Base-by-base conservation (phyloP, 2,329 filamentous ascomycete genomes). In the Endoconidiophora laricicola region DNA sequence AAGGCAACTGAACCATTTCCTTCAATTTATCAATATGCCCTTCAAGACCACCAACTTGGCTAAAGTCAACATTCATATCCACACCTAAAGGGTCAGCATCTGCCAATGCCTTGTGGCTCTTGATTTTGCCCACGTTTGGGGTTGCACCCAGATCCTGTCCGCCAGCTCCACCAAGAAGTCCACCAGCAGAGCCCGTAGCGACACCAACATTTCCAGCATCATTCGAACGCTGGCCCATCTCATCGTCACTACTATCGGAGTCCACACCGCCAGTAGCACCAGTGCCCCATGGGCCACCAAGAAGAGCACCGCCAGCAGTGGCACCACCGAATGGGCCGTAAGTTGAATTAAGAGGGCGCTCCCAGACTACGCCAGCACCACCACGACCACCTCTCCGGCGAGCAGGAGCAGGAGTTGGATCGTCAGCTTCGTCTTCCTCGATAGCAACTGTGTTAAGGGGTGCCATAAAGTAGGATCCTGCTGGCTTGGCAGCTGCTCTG, bases 221-320 rank as follows among this genome's bases (percentile, higher is more conserved):
- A 37, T 60, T 68, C 6, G 72, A 76, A 53, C 82, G 76, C 55
- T 80, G 78, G 55, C 75, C 72, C 64, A 78, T 78, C 60, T 98
- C 91, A 57, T 98, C 91, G 58, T 98, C 91, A 62, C 91, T 98
- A 63, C 87, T 95, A 61, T 98, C 91, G 4, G 90, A 94, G 59
- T 96, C 91, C 6, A 80, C 83, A 48, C 83, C 85, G 24, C 81
- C 87, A 54, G 78, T 77, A 20, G 83, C 83, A 10, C 76, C 82
- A 41, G 78, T 78, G 50, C 81, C 83, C 69, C 81, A 84, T 4
- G 83, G 81, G 1, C 85, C 86, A 54, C 72, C 79, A 50, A 90
- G 74, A 10, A 91, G 70, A 14, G 86, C 77, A 29, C 79, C 74
- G 40, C 73, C 74, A 36, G 85, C 85, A 41, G 81, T 79, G 43